Conservation (phyloP, 768 basidiomycete species). For the Mycena olivaceomarginata region DNA sequence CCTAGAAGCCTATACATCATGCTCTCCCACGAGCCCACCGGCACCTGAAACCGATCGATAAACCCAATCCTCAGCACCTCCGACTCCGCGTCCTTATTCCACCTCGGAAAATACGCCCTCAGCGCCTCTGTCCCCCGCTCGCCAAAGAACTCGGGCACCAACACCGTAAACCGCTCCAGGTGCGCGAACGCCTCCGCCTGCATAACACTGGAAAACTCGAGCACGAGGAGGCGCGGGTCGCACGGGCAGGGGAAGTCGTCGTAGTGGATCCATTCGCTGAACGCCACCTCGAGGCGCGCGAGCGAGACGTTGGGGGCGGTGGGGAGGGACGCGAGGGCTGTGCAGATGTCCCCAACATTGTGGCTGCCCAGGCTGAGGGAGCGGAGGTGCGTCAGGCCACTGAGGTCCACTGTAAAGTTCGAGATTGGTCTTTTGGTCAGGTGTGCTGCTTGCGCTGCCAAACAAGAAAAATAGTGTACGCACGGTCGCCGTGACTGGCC, state of each 20-base stretch:
- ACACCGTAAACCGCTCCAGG: neutral
- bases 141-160: slow-evolving; percentile 14
- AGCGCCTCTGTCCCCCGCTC: neutral
- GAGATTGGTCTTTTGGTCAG: neutral
- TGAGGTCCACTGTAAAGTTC: slow-evolving; percentile 25
- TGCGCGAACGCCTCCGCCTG: neutral
- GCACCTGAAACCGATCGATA: neutral
- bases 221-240: neutral
- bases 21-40: slow-evolving; percentile 15
- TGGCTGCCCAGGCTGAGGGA: slow-evolving; percentile 13
- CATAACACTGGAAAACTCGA: slow-evolving; percentile 13
- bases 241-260: slow-evolving; percentile 13
- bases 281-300: neutral
- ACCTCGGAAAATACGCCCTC: slow-evolving; percentile 23
- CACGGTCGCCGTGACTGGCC: slow-evolving; percentile 18
- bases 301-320: neutral
- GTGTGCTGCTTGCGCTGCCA: neutral
- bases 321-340: neutral
- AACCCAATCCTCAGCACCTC: slow-evolving; percentile 7
- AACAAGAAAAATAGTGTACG: neutral
- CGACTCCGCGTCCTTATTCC: slow-evolving; percentile 13
- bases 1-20: no score
- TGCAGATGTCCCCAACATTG: slow-evolving; percentile 8
- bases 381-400: neutral
- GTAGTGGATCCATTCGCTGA: slow-evolving; percentile 21